Evolutionary conservation across 202 grass and related monocot species (phyloP).

Genomic region (Digitaria exilis): DNA sequence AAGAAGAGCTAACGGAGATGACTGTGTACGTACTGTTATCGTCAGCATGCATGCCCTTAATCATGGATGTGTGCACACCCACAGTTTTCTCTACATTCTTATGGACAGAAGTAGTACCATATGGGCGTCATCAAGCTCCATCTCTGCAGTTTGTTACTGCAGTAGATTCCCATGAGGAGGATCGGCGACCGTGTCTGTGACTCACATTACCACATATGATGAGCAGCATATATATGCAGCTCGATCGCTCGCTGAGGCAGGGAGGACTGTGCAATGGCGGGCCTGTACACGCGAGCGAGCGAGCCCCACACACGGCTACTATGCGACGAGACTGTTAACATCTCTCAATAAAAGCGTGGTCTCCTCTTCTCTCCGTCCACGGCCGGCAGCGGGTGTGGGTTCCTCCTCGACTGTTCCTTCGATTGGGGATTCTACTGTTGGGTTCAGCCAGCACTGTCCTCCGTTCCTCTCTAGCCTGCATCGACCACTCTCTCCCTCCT

Average conservation of each 20-base stretch:
- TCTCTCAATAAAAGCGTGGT: not conserved
- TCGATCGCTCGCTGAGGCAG: not conserved
- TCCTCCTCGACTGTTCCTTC: not conserved
- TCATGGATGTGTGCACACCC: not conserved
- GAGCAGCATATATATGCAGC: not conserved
- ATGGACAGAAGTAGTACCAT: not conserved
- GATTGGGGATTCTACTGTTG: not conserved
- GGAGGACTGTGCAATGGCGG: not conserved
- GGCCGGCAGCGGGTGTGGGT: not conserved
- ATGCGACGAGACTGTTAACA: conserved; percentile 8
- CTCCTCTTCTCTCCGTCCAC: not conserved
- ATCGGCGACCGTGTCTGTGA: not conserved
- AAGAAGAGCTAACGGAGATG: not conserved
- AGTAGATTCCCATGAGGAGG: conserved; percentile 4
- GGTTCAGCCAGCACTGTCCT: not conserved
- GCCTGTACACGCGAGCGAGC: not conserved
- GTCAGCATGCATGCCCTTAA: not conserved
- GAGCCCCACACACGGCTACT: conserved; percentile 6
- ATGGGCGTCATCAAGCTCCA: not conserved
- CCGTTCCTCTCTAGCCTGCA: not conserved
- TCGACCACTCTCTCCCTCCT: too few relatives aligned
- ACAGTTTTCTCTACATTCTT: conserved; percentile 19
- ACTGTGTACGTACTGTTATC: not conserved
- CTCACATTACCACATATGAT: not conserved
- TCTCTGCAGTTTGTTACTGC: conserved; percentile 24